Conservation (phyloP, 2,329 filamentous ascomycete genomes). For the Diaporthe nobilis region DNA sequence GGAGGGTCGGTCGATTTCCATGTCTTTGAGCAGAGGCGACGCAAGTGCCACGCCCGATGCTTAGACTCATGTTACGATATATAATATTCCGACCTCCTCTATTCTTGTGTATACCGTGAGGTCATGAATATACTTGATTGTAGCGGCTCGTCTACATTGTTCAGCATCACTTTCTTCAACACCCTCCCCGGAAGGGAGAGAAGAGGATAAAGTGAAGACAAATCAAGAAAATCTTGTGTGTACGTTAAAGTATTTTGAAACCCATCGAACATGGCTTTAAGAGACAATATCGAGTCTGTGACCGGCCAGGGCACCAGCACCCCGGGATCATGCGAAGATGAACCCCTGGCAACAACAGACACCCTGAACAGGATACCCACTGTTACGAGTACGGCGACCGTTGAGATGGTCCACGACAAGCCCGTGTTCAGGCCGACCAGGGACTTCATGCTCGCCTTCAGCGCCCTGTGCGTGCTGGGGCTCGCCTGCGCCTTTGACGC, state of each 20-base stretch:
- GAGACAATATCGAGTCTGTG: background rate
- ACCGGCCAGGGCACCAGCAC: background rate
- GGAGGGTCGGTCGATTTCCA: background rate
- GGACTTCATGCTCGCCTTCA: slow-evolving; percentile 63
- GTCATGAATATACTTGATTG: background rate
- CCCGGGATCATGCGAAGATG: background rate
- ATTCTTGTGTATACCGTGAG: background rate
- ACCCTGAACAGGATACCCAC: slow-evolving; percentile 8
- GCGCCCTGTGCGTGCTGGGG: slow-evolving; percentile 66
- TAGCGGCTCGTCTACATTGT: background rate
- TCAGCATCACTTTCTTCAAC: background rate
- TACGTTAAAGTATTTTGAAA: too few species aligned
- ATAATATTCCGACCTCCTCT: background rate
- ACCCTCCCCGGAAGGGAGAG: background rate
- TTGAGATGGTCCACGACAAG: slow-evolving; percentile 44
- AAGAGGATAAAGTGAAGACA: background rate
- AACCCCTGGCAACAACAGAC: background rate
- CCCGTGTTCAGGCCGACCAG: slow-evolving; percentile 51
- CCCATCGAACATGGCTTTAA: background rate
- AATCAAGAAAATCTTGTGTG: too few species aligned
- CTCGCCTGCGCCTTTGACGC: slow-evolving; percentile 76
- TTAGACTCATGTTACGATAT: background rate
- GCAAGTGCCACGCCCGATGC: background rate
- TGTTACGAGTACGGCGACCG: slow-evolving; percentile 32
- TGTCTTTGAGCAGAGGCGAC: background rate